phyloP scores from a whole-genome alignment of 2,329 filamentous ascomycete species.

The Aspergillus arachidicola region DNA sequence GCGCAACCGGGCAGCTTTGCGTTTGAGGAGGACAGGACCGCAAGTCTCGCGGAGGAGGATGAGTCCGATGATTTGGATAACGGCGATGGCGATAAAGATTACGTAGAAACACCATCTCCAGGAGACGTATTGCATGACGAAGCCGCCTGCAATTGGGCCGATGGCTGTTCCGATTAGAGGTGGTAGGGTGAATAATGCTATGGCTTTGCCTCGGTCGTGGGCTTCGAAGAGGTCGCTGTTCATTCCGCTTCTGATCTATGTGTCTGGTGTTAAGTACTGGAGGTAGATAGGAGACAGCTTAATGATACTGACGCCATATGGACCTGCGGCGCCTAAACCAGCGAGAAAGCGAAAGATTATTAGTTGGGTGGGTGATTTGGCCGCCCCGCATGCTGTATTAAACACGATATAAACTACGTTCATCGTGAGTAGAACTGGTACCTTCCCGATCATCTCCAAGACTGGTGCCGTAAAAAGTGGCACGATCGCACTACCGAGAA shows the following conservation, averaged over 20 bases:
- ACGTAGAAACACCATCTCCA: conserved; percentile 76
- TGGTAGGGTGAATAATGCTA: conserved; percentile 63
- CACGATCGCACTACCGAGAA: conserved; percentile 53
- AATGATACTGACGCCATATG: not conserved
- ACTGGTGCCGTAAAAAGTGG: not conserved
- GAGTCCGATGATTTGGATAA: conserved; percentile 63
- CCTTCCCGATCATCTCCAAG: not conserved
- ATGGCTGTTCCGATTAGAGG: conserved; percentile 66
- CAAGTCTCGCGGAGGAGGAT: conserved; percentile 68
- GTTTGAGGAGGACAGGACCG: conserved; percentile 60
- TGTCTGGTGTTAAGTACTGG: not conserved
- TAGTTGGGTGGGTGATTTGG: conserved; percentile 1
- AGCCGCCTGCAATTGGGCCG: conserved; percentile 66
- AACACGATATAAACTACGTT: conserved; percentile 53
- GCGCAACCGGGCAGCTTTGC: conserved; percentile 52
- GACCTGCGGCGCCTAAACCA: conserved; percentile 7
- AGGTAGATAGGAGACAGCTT: not conserved
- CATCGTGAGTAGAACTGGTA: not conserved
- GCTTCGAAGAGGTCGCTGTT: conserved; percentile 61
- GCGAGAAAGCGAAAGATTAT: conserved; percentile 7
- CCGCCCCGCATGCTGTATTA: conserved; percentile 59
- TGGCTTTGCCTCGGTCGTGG: conserved; percentile 63
- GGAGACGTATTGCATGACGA: conserved; percentile 61
- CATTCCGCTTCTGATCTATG: conserved; percentile 50
- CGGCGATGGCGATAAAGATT: conserved; percentile 62